These are phyloP conservation scores for Suillus subluteus DNA, from an alignment of 768 basidiomycete genomes.

Conservation along the genomic window DNA sequence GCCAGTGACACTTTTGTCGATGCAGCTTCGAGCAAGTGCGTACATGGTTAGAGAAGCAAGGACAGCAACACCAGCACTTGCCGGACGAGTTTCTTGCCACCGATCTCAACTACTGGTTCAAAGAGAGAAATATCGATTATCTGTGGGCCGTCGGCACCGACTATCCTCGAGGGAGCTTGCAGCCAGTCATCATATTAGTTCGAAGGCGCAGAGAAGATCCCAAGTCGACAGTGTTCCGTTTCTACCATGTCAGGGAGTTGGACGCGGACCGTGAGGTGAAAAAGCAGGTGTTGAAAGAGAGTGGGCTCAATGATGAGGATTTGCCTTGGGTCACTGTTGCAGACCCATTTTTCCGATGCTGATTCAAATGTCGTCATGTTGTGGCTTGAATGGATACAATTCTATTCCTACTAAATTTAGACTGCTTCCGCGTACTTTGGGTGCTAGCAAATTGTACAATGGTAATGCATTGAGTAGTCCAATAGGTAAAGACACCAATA, in stretches of 20 bases:
- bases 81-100: no score
- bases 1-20: no score
- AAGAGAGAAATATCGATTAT: neutral
- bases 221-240: neutral
- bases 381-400: no score
- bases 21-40: neutral
- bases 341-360: neutral
- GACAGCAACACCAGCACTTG: neutral
- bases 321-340: slow-evolving; percentile 4
- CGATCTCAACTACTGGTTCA: neutral
- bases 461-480: no score
- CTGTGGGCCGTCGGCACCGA: neutral
- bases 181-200: neutral
- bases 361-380: neutral
- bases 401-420: no score
- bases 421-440: no score
- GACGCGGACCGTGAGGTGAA: neutral
- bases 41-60: neutral
- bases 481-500: no score
- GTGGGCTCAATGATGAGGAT: slow-evolving; percentile 1
- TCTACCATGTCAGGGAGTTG: neutral
- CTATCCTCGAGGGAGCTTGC: neutral
- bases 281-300: slow-evolving; percentile 4
- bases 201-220: neutral
- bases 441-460: no score